phyloP scores from a whole-genome alignment of 495 filamentous ascomycete species.

The Cenococcum geophilum region DNA sequence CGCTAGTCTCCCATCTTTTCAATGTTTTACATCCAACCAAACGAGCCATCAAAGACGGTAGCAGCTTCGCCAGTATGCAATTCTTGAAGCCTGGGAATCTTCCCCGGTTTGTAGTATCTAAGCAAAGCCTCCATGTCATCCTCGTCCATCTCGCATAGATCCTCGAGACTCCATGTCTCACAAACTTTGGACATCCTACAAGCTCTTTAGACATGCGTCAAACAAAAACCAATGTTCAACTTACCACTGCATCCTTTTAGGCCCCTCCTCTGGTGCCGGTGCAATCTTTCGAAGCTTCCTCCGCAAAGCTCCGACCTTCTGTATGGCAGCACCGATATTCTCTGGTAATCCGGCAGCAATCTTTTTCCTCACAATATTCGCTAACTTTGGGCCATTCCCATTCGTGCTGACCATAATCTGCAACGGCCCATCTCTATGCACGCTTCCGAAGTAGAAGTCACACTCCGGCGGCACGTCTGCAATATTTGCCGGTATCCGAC shows the following conservation, averaged over 20 bases:
- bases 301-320: constrained; percentile 72
- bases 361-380: constrained; percentile 74
- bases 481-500: constrained; percentile 83
- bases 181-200: constrained; percentile 82
- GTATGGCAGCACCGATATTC: constrained; percentile 75
- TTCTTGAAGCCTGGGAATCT: constrained; percentile 37
- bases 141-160: constrained; percentile 78
- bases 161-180: constrained; percentile 77
- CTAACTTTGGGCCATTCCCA: constrained; percentile 89
- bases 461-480: constrained; percentile 95
- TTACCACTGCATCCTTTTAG: constrained; percentile 87
- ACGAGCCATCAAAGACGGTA: constrained; percentile 37
- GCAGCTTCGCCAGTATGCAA: constrained; percentile 32
- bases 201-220: background rate
- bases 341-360: constrained; percentile 70
- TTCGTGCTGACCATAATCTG: constrained; percentile 99
- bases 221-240: constrained; percentile 21
- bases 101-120: constrained; percentile 53
- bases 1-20: background rate
- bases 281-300: constrained; percentile 73
- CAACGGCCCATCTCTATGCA: constrained; percentile 88
- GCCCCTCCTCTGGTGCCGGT: constrained; percentile 63
- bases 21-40: constrained; percentile 30
- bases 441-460: constrained; percentile 96
- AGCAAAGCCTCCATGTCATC: constrained; percentile 76